Conservation (phyloP, 1,284 basidiomycete species). For the Ustilago vetiveriae region DNA sequence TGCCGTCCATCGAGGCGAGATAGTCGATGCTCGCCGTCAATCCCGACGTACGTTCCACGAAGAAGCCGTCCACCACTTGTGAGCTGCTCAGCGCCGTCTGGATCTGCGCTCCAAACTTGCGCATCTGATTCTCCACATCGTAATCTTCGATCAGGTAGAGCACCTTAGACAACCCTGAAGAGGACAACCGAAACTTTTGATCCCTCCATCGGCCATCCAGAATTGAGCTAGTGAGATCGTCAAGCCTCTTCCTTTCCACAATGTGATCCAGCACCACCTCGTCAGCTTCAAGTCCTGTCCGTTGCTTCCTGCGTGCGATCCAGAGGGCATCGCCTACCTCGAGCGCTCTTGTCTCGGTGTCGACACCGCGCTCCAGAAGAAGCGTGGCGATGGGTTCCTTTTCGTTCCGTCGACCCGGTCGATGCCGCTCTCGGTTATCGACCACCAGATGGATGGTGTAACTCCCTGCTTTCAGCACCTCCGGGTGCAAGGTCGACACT, state of each 20-base stretch:
- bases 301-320: slow-evolving; percentile 70
- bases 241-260: slow-evolving; percentile 72
- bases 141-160: slow-evolving; percentile 73
- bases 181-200: slow-evolving; percentile 72
- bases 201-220: slow-evolving; percentile 72
- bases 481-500: slow-evolving; percentile 55
- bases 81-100: slow-evolving; percentile 70
- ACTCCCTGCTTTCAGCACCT: slow-evolving; percentile 69
- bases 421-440: slow-evolving; percentile 70
- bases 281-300: slow-evolving; percentile 53
- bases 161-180: slow-evolving; percentile 70
- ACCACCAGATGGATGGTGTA: slow-evolving; percentile 72
- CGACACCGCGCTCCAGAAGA: slow-evolving; percentile 64
- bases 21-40: slow-evolving; percentile 71
- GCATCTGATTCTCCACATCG: slow-evolving; percentile 67
- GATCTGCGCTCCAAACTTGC: slow-evolving; percentile 62
- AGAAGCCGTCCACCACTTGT: slow-evolving; percentile 72
- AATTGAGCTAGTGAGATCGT: slow-evolving; percentile 71
- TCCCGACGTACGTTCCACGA: slow-evolving; percentile 71
- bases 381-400: slow-evolving; percentile 44
- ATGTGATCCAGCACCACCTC: slow-evolving; percentile 73
- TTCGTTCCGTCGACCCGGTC: slow-evolving; percentile 27
- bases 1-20: slow-evolving; percentile 69
- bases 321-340: slow-evolving; percentile 73
- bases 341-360: slow-evolving; percentile 70